Evolutionary conservation across 2,329 filamentous ascomycete species (phyloP), one percentile per base, ranked within the genome.

Genomic region (Trichoderma semiorbis): DNA sequence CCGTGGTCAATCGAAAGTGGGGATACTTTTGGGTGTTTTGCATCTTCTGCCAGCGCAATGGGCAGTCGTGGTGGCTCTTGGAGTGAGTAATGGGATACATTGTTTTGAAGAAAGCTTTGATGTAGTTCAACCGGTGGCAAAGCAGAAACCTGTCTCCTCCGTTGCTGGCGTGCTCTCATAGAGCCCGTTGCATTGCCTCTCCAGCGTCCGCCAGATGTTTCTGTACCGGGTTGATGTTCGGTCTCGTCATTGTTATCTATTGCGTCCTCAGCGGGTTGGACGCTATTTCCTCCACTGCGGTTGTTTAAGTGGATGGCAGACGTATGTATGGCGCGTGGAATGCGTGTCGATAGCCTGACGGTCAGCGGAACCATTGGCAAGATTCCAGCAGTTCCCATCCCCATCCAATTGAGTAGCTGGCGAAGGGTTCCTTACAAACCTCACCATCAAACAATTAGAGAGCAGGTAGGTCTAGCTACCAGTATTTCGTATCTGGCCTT

Each of bases 61-160:
- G 80, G 79, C 12, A 82, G 75, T 11, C 73, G 72, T 21, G 79
- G 80, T 61, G 76, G 76, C 16, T 57, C 73, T n/a, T 71, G 70
- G n/a, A 69, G n/a, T 61, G 75, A 32, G 64, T 78, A 76, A 28
- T 79, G 70, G 14, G 73, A 77, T 50, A 92, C 84, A 69, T 87
- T 87, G 24, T 82, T 78, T 50, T 85, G 80, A 68, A 89, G 79
- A 73, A 92, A 92, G 79, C 84, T 86, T 70, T 83, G 79, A 0
- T 90, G 89, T 16, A 92, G 80, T 64, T 85, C 82, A 26, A 88
- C 81, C 3, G 84, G 82, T n/a, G 87, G 87, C 12, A 89, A 75
- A 58, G 83, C 81, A 30, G 82, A 80, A 39, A 80, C 79, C 36
- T 76, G 77, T 55, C 79, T 75, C 67, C 78, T 78, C 67, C 81